Percentiles rank a stretch among this genome's conserved stretches.
phyloP scores from a whole-genome alignment of 2,329 filamentous ascomycete genomes.

The Trichoderma brevicompactum region DNA sequence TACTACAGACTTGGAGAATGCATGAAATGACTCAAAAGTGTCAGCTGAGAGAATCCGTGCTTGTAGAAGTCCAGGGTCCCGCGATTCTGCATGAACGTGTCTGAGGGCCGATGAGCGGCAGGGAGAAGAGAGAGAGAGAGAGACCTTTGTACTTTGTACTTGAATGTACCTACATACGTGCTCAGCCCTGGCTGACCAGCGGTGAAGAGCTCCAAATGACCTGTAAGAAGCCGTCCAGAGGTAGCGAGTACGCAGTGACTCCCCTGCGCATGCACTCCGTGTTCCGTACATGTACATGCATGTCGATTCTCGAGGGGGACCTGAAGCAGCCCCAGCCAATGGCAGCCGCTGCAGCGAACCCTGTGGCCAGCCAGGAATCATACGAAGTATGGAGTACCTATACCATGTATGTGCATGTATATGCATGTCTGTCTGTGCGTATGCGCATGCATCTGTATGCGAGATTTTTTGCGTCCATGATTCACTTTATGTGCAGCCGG shows the following conservation, averaged over 20 bases:
- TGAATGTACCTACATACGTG: no score
- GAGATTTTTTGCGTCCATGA: neutral
- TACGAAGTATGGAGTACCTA: neutral
- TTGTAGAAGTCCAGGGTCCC: neutral
- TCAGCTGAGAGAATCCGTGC: neutral
- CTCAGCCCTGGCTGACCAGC: slow-evolving; percentile 16
- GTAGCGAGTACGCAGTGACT: neutral
- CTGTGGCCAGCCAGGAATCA: no score
- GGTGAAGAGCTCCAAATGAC: neutral
- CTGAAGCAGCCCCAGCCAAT: no score
- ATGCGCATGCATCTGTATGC: slow-evolving; percentile 1
- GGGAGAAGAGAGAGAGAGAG: neutral
- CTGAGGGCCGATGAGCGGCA: slow-evolving; percentile 1
- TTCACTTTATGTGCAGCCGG: slow-evolving; percentile 18
- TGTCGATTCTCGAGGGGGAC: no score
- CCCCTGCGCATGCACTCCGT: no score
- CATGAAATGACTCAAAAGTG: slow-evolving; percentile 15
- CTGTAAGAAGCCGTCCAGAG: neutral
- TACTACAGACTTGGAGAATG: neutral
- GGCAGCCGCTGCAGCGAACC: no score
- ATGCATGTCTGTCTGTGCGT: slow-evolving; percentile 1
- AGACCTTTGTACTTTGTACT: no score
- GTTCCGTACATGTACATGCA: neutral
- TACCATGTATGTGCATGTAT: neutral
- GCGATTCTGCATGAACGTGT: slow-evolving; percentile 12